A percentile compares a stretch with the other conserved stretches of the same genome.
Conservation (phyloP, 768 basidiomycete species). For the Suillus brevipes region DNA sequence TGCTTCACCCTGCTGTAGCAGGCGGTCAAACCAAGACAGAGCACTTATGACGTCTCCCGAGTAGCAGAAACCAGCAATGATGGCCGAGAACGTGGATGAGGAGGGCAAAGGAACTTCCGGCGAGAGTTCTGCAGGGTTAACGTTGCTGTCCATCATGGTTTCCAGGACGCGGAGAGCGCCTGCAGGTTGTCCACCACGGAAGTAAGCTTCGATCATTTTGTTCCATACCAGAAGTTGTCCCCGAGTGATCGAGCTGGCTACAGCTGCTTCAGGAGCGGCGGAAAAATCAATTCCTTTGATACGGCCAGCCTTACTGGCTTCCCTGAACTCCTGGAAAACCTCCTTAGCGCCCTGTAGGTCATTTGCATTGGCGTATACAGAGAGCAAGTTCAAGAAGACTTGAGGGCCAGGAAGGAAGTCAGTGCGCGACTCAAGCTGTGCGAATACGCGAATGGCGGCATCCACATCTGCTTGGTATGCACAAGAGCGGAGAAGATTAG, state of each 20-base stretch:
- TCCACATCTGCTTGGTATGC: slow-evolving; percentile 56
- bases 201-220: slow-evolving; percentile 74
- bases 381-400: slow-evolving; percentile 57
- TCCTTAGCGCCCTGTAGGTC: slow-evolving; percentile 53
- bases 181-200: slow-evolving; percentile 60
- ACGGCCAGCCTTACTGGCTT: slow-evolving; percentile 39
- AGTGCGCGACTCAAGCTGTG: slow-evolving; percentile 52
- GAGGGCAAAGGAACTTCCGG: slow-evolving; percentile 56
- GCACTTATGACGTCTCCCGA: slow-evolving; percentile 60
- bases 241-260: slow-evolving; percentile 23
- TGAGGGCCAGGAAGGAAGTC: slow-evolving; percentile 33
- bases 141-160: slow-evolving; percentile 59
- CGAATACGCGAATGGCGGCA: slow-evolving; percentile 64
- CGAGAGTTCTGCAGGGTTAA: slow-evolving; percentile 32
- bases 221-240: slow-evolving; percentile 63
- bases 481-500: slow-evolving; percentile 60
- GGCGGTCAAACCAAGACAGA: slow-evolving; percentile 67
- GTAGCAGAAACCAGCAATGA: slow-evolving; percentile 67
- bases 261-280: slow-evolving; percentile 11
- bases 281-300: slow-evolving; percentile 30
- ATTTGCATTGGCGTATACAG: slow-evolving; percentile 52
- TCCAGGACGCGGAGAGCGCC: slow-evolving; percentile 67
- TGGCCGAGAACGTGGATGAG: slow-evolving; percentile 59
- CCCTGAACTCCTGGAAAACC: slow-evolving; percentile 61
- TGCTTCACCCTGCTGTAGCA: slow-evolving; percentile 47